Conservation (phyloP, 176 grass and related monocot species). For the maize (Zea mays) region DNA sequence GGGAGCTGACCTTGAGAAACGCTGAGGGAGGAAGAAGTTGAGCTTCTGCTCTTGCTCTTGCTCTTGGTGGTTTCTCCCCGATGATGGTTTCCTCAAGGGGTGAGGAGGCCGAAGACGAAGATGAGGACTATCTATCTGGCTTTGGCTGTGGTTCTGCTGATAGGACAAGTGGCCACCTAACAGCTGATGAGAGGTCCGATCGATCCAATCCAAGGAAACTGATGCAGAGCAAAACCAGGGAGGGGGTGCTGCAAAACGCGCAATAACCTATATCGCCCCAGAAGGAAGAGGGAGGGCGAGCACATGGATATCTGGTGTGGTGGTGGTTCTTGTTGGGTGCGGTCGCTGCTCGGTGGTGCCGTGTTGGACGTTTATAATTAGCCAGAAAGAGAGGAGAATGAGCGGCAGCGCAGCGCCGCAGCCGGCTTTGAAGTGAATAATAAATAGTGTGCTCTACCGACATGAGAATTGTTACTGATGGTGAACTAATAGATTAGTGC, state of each 20-base stretch:
- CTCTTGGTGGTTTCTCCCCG: neutral
- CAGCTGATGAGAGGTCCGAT: neutral
- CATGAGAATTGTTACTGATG: too few relatives aligned
- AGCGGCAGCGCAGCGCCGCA: conserved; percentile 27
- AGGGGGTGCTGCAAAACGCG: conserved; percentile 5
- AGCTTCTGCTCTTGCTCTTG: neutral
- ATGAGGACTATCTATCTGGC: neutral
- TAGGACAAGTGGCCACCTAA: neutral
- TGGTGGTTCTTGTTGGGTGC: conserved; percentile 12
- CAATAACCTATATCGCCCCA: conserved; percentile 22
- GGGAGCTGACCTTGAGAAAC: conserved; percentile 5
- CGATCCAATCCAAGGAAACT: neutral
- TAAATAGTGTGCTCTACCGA: too few relatives aligned
- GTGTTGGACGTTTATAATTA: conserved; percentile 19
- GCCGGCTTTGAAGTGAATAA: too few relatives aligned
- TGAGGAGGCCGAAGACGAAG: neutral
- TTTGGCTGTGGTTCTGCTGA: neutral
- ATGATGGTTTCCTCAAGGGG: neutral
- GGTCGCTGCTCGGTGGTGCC: conserved; percentile 28
- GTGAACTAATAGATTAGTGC: too few relatives aligned
- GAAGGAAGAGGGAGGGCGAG: neutral
- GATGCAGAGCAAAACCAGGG: neutral
- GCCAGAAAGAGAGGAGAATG: neutral
- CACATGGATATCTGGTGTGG: conserved; percentile 17
- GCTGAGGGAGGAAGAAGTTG: neutral